Conservation (phyloP, 176 grass and related monocot species). For the Saccharum spontaneum region DNA sequence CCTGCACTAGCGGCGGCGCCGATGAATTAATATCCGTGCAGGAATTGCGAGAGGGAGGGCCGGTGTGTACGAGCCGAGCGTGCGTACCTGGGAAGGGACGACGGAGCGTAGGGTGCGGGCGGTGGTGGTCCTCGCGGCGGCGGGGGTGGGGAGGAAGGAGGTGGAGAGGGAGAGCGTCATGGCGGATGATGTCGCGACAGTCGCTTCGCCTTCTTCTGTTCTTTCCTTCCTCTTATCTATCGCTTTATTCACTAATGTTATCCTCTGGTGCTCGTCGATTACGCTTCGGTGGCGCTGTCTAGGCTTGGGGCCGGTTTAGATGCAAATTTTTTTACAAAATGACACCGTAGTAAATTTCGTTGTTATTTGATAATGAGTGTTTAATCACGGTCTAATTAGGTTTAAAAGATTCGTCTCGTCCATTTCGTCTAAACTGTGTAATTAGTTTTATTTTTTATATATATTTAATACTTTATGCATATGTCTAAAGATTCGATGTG, state of each 20-base stretch:
- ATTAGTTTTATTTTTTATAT: too few relatives aligned
- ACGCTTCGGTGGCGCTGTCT: too few relatives aligned
- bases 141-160: slow-evolving; percentile 55
- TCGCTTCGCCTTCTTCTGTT: background rate
- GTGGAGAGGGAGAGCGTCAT: slow-evolving; percentile 81
- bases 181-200: slow-evolving; percentile 1
- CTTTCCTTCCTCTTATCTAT: slow-evolving; percentile 1
- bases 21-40: background rate
- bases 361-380: too few relatives aligned
- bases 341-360: too few relatives aligned
- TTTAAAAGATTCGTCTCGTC: too few relatives aligned
- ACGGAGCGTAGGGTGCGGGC: slow-evolving; percentile 39
- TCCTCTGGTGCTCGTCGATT: slow-evolving; percentile 12
- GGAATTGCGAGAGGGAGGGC: background rate
- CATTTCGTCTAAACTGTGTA: too few relatives aligned
- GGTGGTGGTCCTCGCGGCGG: slow-evolving; percentile 16
- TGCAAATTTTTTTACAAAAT: too few relatives aligned
- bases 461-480: too few relatives aligned
- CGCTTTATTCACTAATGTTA: slow-evolving; percentile 5
- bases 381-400: too few relatives aligned
- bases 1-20: slow-evolving; percentile 17
- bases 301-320: too few relatives aligned
- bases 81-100: slow-evolving; percentile 47
- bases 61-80: too few relatives aligned
- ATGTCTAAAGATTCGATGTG: too few relatives aligned